Evolutionary conservation across 2,329 filamentous ascomycete genomes (phyloP), one percentile per base, ranked within the genome.

Genomic region (Sporothrix globosa): DNA sequence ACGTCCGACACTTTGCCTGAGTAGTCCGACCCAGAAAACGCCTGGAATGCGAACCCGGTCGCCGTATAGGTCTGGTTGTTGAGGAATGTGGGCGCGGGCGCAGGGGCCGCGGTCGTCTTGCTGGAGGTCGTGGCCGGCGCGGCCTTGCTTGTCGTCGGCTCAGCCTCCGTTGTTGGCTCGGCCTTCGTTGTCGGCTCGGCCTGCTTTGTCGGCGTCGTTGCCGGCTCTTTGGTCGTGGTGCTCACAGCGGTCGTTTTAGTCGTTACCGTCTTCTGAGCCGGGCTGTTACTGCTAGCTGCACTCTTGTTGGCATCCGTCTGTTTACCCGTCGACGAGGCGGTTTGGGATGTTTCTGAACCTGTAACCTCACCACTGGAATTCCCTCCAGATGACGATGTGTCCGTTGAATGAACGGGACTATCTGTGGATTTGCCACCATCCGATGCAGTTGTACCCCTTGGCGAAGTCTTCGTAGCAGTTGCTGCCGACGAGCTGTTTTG

Each of bases 31-130:
- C 72, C 71, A 0, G 76, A 74, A 61, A 76, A 80, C 9, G 71
- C 78, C 67, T 80, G 79, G 75, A 81, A 80, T 4, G 74, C 75
- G 27, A 77, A 76, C 1, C 71, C 70, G 1, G 63, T 58, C 19
- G 34, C 41, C 0, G 74, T 73, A 9, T 50, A 68, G 2, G 75
- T 76, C 53, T 75, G 71, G 70, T 77, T 76, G 71, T 73, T 74
- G 67, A 77, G 72, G 41, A 71, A 73, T 0, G 71, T 69, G 2
- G 72, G 21, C 4, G 11, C n/a, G 1, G 69, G 27, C 4, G 63
- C 50, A 7, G 69, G 21, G 10, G 34, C 56, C 11, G 34, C 56
- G 19, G 56, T 41, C 56, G 56, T 61, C n/a, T 61, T 61, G 34
- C 10, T 44, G 19, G 56, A 44, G 4, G 34, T 44, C 10, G 34